Percentiles rank a stretch among this genome's conserved stretches.
Conservation (phyloP, 208 protist genomes). For the Wallacemonas rigidus region DNA sequence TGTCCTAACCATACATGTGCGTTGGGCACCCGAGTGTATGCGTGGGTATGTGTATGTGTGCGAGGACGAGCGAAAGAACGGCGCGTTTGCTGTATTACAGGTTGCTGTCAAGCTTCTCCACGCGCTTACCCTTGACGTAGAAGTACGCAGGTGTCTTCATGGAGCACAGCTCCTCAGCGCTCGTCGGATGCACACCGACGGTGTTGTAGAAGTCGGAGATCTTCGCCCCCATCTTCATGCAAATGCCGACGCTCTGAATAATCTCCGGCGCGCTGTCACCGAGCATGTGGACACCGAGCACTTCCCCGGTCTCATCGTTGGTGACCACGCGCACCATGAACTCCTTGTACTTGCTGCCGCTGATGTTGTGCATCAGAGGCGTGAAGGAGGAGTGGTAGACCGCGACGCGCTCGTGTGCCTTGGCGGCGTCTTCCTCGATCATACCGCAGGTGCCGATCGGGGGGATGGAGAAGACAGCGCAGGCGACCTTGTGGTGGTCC, state of each 20-base stretch:
- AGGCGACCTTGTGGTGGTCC: constrained; percentile 86
- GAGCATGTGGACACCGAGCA: constrained; percentile 91
- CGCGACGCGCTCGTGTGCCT: constrained; percentile 65
- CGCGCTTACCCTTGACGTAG: constrained; percentile 70
- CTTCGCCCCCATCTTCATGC: constrained; percentile 91
- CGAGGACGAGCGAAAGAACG: too few relatives aligned
- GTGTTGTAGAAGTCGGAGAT: constrained; percentile 94
- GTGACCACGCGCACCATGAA: constrained; percentile 88
- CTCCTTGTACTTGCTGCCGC: constrained; percentile 82
- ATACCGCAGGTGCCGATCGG: constrained; percentile 86
- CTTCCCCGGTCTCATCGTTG: constrained; percentile 68
- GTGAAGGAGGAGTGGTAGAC: constrained; percentile 89
- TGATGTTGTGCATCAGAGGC: constrained; percentile 91
- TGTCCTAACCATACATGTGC: too few relatives aligned
- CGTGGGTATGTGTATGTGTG: too few relatives aligned
- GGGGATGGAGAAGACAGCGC: constrained; percentile 91
- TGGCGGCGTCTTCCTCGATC: constrained; percentile 81
- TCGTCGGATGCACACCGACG: constrained; percentile 97
- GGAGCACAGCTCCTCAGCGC: constrained; percentile 93
- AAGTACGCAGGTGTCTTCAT: constrained; percentile 86
- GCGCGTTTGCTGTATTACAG: constrained; percentile 33
- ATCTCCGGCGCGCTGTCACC: constrained; percentile 88
- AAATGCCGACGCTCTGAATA: constrained; percentile 89
- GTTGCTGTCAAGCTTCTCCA: constrained; percentile 71
- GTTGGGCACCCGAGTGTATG: too few relatives aligned